Base-by-base conservation (phyloP, 176 grass and related monocot genomes). In the Phoenix roebelenii region DNA sequence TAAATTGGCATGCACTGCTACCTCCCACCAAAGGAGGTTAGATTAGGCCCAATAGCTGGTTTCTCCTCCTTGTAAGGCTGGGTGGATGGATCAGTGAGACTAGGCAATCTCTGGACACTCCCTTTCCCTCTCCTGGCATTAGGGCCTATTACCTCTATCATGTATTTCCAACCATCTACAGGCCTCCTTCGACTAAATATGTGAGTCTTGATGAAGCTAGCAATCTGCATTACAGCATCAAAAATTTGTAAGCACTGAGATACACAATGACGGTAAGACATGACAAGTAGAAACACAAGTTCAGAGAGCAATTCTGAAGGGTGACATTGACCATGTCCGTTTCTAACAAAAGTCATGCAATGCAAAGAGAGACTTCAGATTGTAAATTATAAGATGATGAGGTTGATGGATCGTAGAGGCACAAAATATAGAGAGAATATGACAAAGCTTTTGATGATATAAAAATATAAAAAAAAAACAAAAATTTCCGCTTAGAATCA, bases 121-220 rank as follows among this genome's bases (percentile, higher is more conserved):
- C 91, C 91, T 58, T 97, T 97, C 25, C 73, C 77, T 75, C 79
- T 90, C 64, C 87, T 82, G 60, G 92, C 84, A 17, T 91, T 91
- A 22, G 87, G 92, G 2, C 92, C 92, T 22, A 97, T 97, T 69
- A 91, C 78, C 71, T 91, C 84, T 7, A 91, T 91, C 84, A 97
- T 85, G 81, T 85, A 97, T 60, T 91, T 97, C 92, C 92, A 88
- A 16, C 81, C 92, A 3, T 91, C 84, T 0, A 97, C 66, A 18
- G 92, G 87, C 20, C 92, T 60, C 49, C 83, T 80, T 28, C 87
- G 63, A 60, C 86, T 96, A 67, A 96, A 87, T 66, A 90, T 96
- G 67, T 90, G 93, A 9, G 81, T 97, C 74, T 92, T 85, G 70
- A 97, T 85, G 62, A 97, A 97, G 73, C 87, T 92, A 63, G 81